Evolutionary conservation across 208 protist species (phyloP).

Genomic region (Crithidia bombi): DNA sequence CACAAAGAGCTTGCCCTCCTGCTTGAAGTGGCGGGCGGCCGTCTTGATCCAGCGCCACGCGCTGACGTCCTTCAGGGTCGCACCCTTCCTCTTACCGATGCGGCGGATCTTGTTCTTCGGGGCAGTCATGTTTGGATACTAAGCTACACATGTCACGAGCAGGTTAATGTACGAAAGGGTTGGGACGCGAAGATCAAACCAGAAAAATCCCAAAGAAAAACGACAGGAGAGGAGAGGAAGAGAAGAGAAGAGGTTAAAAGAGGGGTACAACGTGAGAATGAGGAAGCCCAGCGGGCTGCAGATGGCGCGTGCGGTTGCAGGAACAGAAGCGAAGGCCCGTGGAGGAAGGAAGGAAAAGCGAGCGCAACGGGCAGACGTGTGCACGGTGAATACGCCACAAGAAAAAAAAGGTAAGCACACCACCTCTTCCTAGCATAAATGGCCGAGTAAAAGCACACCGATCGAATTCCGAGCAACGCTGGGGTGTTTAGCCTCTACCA

Average conservation of each 20-base stretch:
- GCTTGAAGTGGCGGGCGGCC: slow-evolving; percentile 96
- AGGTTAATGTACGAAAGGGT: not conserved
- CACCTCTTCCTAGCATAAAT: no score
- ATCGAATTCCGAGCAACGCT: no score
- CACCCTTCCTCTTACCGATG: slow-evolving; percentile 91
- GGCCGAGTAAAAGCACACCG: no score
- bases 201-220: not conserved
- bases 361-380: not conserved
- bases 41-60: slow-evolving; percentile 96
- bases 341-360: not conserved
- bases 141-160: not conserved
- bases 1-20: slow-evolving; percentile 92
- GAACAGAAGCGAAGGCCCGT: not conserved
- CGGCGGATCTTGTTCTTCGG: slow-evolving; percentile 79
- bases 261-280: not conserved
- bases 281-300: no score
- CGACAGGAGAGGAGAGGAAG: not conserved
- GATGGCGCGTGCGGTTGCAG: not conserved
- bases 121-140: slow-evolving; percentile 49
- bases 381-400: not conserved
- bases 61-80: slow-evolving; percentile 94
- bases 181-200: not conserved
- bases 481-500: no score
- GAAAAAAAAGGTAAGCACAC: not conserved
- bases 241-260: not conserved